Evolutionary conservation across 1,139 yeast species (phyloP).

Genomic region (Debaryomyces sp.): DNA sequence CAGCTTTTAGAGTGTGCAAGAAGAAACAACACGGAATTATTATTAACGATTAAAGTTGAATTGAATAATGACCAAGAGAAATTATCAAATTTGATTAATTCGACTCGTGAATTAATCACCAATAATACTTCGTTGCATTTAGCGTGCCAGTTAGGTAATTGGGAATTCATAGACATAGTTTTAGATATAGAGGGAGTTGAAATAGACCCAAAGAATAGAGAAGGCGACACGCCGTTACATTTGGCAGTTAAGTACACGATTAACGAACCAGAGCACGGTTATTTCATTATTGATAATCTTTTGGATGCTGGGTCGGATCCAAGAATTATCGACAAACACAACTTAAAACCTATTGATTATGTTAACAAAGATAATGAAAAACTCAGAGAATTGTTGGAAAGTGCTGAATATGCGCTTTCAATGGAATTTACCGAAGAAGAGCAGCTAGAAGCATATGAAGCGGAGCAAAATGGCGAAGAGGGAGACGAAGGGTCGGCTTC

Average conservation of each 20-base stretch:
- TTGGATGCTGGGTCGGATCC: slow-evolving; percentile 95
- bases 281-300: slow-evolving; percentile 75
- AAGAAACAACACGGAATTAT: slow-evolving; percentile 80
- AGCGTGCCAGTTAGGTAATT: slow-evolving; percentile 79
- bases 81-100: slow-evolving; percentile 66
- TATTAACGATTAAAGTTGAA: slow-evolving; percentile 56
- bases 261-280: slow-evolving; percentile 85
- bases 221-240: slow-evolving; percentile 90
- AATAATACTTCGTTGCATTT: slow-evolving; percentile 86
- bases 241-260: slow-evolving; percentile 75
- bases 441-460: slow-evolving; percentile 25
- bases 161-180: slow-evolving; percentile 81
- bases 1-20: slow-evolving; percentile 87
- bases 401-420: slow-evolving; percentile 75
- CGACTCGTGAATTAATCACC: slow-evolving; percentile 68
- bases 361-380: slow-evolving; percentile 53
- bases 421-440: slow-evolving; percentile 39
- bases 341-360: slow-evolving; percentile 75
- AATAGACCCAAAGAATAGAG: slow-evolving; percentile 76
- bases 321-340: slow-evolving; percentile 36
- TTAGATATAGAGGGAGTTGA: slow-evolving; percentile 91
- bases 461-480: slow-evolving; percentile 25
- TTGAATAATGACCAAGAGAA: slow-evolving; percentile 46
- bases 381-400: slow-evolving; percentile 65
- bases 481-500: slow-evolving; percentile 37